Base-by-base conservation (phyloP, 1,284 basidiomycete genomes). In the Cryptococcus sp. region DNA sequence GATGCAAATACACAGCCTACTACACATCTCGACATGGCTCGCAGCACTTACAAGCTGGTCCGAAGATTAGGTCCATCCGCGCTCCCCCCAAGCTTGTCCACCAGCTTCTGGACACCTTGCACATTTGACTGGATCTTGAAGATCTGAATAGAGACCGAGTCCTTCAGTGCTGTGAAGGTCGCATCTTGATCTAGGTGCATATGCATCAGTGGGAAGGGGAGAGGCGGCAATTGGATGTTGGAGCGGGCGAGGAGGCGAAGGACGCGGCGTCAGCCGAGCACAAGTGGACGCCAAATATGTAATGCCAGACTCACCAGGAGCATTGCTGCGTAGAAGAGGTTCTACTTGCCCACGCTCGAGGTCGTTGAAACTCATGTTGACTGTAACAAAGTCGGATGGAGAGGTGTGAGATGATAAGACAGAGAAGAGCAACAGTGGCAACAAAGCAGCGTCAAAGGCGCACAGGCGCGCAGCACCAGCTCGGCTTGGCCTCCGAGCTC, bases 71-170 rank as follows among this genome's bases (percentile, higher is more conserved):
- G 85, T 80, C 57, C 89, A 72, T 96, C 93, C 66, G 85, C 84
- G 21, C 79, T 79, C 0, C 87, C 89, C 4, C 92, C 92, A 3
- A 97, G 82, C 74, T 95, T 88, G 69, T 96, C 90, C 12, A 98
- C 88, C 21, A 95, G 82, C 73, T 91, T 91, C 70, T 92, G 79
- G 52, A 99, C 95, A 13, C 90, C 94, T 68, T 94, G 89, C 6
- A 98, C 92, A 77, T 98, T 99, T 59, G 89, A 85, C 71, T 96
- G 95, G 80, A 98, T 92, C 83, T 98, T 97, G 86, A 98, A 98
- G 59, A 97, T 89, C 75, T 98, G 95, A 16, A 98, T 82, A 1
- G 91, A 91, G 50, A 98, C 82, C 18, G 88, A 88, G 24, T 87
- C 87, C 69, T 96, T 91, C 18, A 97, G 80, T 44, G 80, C 81